Conservation (phyloP, 1,139 yeast species). For the Candida tetrigidarum region DNA sequence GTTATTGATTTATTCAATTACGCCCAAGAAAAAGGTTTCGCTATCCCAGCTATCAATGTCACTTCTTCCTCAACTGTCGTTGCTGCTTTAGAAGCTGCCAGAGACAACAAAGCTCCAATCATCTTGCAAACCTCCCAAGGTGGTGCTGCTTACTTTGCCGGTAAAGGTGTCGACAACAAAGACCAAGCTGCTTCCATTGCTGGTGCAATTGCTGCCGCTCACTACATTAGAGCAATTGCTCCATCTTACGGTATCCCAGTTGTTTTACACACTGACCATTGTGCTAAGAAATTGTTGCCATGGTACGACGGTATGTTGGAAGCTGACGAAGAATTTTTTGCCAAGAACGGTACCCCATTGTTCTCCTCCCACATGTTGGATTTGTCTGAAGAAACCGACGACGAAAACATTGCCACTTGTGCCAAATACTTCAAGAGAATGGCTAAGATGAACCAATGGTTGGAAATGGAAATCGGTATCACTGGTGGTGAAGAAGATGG, state of each 20-base stretch:
- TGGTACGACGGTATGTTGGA: slow-evolving; percentile 99
- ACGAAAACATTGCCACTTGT: slow-evolving; percentile 93
- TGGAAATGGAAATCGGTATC: slow-evolving; percentile 99
- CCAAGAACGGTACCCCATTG: slow-evolving; percentile 87
- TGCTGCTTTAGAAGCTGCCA: slow-evolving; percentile 98
- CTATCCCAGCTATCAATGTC: slow-evolving; percentile 98
- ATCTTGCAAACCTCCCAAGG: slow-evolving; percentile 98
- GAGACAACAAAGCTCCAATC: slow-evolving; percentile 95
- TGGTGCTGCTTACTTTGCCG: slow-evolving; percentile 99
- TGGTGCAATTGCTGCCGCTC: slow-evolving; percentile 98
- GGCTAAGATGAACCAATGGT: slow-evolving; percentile 95
- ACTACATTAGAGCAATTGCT: slow-evolving; percentile 95
- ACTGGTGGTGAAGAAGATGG: slow-evolving; percentile 99
- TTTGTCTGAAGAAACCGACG: slow-evolving; percentile 95
- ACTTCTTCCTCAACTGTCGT: slow-evolving; percentile 98
- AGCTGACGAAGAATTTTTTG: slow-evolving; percentile 94
- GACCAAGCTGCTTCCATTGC: slow-evolving; percentile 94
- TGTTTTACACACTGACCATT: slow-evolving; percentile 96
- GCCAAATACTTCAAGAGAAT: slow-evolving; percentile 94
- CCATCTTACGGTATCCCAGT: slow-evolving; percentile 98
- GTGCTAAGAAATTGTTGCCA: slow-evolving; percentile 97
- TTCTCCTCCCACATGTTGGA: slow-evolving; percentile 99
- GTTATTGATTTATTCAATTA: slow-evolving; percentile 91
- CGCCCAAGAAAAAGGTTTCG: slow-evolving; percentile 92
- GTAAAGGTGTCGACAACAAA: slow-evolving; percentile 96